Evolutionary conservation across 176 grass and related monocot species (phyloP).

Genomic region (Zoysia pacifica): DNA sequence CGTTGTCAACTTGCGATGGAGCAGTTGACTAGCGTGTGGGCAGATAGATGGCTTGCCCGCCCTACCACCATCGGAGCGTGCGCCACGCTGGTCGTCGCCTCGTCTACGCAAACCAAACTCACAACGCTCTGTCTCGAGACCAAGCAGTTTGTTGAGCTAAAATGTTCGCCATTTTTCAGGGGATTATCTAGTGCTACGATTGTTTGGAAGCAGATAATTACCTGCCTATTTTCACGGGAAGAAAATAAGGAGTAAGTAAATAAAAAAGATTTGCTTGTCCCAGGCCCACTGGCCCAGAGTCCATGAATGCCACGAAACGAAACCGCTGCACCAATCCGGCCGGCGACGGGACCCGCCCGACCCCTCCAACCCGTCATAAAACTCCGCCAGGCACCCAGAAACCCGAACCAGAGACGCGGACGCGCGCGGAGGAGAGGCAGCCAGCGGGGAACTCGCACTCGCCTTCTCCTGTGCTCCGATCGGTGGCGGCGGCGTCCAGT

Average conservation of each 20-base stretch:
- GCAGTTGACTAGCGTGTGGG: too few relatives aligned
- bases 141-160: background rate
- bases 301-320: conserved; percentile 17
- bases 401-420: background rate
- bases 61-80: background rate
- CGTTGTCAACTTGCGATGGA: too few relatives aligned
- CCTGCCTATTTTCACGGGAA: background rate
- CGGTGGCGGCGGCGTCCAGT: background rate
- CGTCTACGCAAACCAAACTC: conserved; percentile 12
- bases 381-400: background rate
- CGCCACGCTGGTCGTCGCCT: background rate
- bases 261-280: background rate
- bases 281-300: background rate
- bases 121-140: background rate
- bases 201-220: background rate
- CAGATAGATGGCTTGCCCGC: background rate
- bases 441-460: background rate
- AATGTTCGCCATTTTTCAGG: background rate
- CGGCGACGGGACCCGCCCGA: background rate
- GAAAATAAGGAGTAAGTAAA: too few relatives aligned
- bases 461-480: conserved; percentile 5
- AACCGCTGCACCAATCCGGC: conserved; percentile 40
- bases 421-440: background rate
- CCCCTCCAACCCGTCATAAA: background rate
- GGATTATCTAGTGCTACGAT: background rate